Percentiles rank a stretch among this genome's conserved stretches.
Evolutionary conservation across 331 rosid genomes (phyloP).

Genomic region (Pyracantha coccinea): DNA sequence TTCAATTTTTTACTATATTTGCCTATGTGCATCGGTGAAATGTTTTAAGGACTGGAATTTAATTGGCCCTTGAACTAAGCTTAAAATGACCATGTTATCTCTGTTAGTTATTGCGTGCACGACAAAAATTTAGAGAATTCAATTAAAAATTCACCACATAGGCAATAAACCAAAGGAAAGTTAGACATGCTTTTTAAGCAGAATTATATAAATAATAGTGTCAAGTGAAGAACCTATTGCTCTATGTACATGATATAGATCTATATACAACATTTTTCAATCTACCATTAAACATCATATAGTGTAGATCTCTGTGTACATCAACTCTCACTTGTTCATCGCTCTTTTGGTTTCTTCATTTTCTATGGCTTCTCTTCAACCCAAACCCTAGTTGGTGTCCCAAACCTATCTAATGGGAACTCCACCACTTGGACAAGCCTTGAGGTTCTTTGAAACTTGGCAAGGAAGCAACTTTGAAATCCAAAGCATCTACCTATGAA

Average conservation of each 20-base stretch:
- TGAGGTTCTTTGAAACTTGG: neutral
- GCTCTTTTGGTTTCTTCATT: neutral
- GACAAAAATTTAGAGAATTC: too few species aligned
- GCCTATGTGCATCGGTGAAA: neutral
- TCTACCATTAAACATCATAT: neutral
- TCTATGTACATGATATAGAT: neutral
- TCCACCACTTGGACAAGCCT: neutral
- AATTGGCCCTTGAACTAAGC: neutral
- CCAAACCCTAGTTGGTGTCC: neutral
- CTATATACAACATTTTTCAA: neutral
- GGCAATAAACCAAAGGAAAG: neutral
- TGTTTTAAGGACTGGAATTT: too few species aligned
- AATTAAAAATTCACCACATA: neutral
- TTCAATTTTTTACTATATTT: too few species aligned
- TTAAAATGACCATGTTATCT: neutral
- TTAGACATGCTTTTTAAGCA: neutral
- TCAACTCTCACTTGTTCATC: neutral
- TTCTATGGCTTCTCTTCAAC: neutral
- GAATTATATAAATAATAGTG: neutral
- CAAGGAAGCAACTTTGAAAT: neutral
- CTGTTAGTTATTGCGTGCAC: too few species aligned
- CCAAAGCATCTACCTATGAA: neutral
- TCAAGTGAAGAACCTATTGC: neutral
- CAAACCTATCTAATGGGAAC: neutral
- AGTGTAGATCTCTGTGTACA: neutral